Conservation (phyloP, 495 filamentous ascomycete species). For the Neurospora sp. region DNA sequence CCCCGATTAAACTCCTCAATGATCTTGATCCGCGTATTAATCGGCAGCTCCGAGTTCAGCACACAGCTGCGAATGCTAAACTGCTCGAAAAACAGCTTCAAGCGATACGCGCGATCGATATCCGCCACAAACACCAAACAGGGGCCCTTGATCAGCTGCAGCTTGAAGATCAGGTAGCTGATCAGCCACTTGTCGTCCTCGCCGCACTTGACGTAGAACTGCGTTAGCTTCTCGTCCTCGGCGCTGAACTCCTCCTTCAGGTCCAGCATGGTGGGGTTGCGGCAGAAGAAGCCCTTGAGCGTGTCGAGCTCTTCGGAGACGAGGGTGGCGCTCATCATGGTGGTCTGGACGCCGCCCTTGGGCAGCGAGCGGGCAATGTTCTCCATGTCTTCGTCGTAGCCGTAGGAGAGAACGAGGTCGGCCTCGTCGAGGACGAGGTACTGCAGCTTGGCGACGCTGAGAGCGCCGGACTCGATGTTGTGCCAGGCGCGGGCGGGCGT, state of each 20-base stretch:
- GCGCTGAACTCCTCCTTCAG: constrained; percentile 59
- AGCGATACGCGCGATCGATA: constrained; percentile 83
- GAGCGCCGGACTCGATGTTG: constrained; percentile 57
- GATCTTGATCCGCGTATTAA: constrained; percentile 85
- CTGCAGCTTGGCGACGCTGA: constrained; percentile 58
- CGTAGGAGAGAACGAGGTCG: constrained; percentile 88
- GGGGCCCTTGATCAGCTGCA: constrained; percentile 90
- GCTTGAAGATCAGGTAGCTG: constrained; percentile 86
- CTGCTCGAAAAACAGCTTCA: constrained; percentile 94
- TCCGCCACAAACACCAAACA: constrained; percentile 90
- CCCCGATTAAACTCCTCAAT: constrained; percentile 84
- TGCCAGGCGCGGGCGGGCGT: constrained; percentile 70
- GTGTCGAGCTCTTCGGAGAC: constrained; percentile 77
- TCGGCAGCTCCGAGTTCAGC: constrained; percentile 87
- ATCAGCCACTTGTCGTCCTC: constrained; percentile 98
- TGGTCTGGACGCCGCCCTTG: constrained; percentile 70
- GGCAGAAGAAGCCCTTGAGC: constrained; percentile 77
- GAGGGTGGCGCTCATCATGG: constrained; percentile 87
- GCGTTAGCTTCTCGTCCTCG: constrained; percentile 61
- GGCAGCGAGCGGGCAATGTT: constrained; percentile 64
- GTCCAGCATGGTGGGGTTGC: constrained; percentile 64
- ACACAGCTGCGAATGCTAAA: constrained; percentile 92
- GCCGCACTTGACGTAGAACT: constrained; percentile 81
- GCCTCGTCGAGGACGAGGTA: constrained; percentile 91
- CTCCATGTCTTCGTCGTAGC: constrained; percentile 83